These are phyloP conservation scores for Eucalyptus marginata DNA, from an alignment of 345 rosid genomes.

Conservation along the genomic window DNA sequence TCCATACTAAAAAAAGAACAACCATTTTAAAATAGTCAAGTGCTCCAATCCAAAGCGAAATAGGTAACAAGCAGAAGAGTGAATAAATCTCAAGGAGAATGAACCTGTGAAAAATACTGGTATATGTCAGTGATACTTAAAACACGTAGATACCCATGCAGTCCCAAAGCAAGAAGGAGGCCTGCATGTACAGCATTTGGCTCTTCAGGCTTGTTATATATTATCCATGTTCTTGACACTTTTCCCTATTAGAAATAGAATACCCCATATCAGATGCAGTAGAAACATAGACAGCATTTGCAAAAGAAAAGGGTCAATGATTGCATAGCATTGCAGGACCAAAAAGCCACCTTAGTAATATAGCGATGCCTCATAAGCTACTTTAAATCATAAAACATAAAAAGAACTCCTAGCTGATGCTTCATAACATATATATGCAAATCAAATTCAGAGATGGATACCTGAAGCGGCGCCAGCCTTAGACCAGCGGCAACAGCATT, in stretches of 20 bases:
- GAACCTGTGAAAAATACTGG: constrained; percentile 79
- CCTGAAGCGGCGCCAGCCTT: constrained; percentile 92
- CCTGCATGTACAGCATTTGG: constrained; percentile 88
- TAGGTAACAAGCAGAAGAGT: neutral
- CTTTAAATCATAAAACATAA: neutral
- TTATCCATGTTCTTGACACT: constrained; percentile 94
- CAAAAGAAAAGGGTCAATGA: neutral
- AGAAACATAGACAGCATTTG: neutral
- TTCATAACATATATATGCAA: neutral
- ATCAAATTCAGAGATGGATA: constrained; percentile 1
- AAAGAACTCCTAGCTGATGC: neutral
- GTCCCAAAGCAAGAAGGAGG: constrained; percentile 86
- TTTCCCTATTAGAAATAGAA: constrained; percentile 45
- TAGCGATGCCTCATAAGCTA: neutral
- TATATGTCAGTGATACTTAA: constrained; percentile 70
- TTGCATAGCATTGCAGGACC: neutral
- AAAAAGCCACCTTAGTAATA: neutral
- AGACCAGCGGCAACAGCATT: constrained; percentile 98
- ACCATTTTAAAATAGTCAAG: neutral
- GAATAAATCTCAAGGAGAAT: neutral
- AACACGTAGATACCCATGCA: constrained; percentile 86
- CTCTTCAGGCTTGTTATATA: constrained; percentile 82
- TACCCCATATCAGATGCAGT: neutral
- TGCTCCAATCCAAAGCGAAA: neutral
- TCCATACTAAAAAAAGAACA: neutral